Evolutionary conservation across 2,329 filamentous ascomycete genomes (phyloP).

Genomic region (Aspergillus transmontanensis): DNA sequence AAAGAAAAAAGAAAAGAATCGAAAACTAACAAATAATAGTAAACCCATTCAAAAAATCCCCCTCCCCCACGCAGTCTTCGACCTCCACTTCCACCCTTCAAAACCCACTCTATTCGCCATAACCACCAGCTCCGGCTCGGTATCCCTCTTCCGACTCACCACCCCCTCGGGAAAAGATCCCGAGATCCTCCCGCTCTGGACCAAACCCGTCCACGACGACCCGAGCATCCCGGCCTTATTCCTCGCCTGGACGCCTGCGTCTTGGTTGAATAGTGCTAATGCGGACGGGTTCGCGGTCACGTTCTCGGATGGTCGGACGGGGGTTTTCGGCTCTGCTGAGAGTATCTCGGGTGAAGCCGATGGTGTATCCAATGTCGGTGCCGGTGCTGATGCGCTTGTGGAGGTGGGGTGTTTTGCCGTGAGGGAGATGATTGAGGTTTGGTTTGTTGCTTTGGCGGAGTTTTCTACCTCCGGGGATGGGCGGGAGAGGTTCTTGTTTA

Average conservation of each 20-base stretch:
- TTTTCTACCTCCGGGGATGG: constrained; percentile 9
- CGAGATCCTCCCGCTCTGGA: constrained; percentile 41
- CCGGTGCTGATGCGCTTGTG: not conserved
- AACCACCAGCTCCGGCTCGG: constrained; percentile 70
- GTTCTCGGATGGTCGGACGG: constrained; percentile 68
- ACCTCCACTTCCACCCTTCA: constrained; percentile 75
- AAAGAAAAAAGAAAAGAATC: not conserved
- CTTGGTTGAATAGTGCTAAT: constrained; percentile 24
- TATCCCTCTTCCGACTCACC: constrained; percentile 39
- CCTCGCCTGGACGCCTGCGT: constrained; percentile 69
- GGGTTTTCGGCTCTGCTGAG: constrained; percentile 48
- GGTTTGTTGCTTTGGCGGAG: constrained; percentile 40
- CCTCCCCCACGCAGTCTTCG: constrained; percentile 75
- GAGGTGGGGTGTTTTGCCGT: constrained; percentile 33
- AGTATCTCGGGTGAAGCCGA: not conserved
- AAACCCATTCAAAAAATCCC: constrained; percentile 56
- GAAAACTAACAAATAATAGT: constrained; percentile 23
- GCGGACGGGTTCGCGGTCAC: constrained; percentile 66
- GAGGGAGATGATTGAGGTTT: constrained; percentile 40
- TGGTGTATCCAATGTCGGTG: too few species aligned
- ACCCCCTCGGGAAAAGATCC: constrained; percentile 15
- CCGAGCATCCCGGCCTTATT: constrained; percentile 67
- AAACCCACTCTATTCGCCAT: constrained; percentile 65
- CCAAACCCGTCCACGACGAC: constrained; percentile 55
- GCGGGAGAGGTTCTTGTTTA: constrained; percentile 35